Base-by-base conservation (phyloP, 1,284 basidiomycete species). In the Rhodotorula mucilaginosa region DNA sequence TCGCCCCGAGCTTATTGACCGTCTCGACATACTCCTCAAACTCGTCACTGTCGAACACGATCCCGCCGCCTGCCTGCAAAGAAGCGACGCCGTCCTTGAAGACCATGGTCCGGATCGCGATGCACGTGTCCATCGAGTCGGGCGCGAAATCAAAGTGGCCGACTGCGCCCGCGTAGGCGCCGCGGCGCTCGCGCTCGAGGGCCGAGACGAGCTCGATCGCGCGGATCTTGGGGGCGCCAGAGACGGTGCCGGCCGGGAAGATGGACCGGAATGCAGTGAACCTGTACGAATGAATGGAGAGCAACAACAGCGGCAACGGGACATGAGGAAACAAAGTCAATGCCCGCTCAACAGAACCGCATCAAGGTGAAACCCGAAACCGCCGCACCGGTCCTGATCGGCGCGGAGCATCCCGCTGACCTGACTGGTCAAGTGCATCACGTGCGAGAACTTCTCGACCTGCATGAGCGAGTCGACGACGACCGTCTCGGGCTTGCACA, bases 241-340 rank as follows among this genome's bases (percentile, higher is more conserved):
- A 97, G n/a, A 99, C 96, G 3, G 97, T 99, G 1, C 97, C 97
- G 8, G 97, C 96, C 0, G 97, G 97, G 85, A 99, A 99, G 78
- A 99, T 99, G 58, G 95, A 98, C 31, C 97, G 89, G 85, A 99
- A 97, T 0, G 97, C 97, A 81, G 99, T 97, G 80, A 98, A 99
- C 76, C 94, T 93, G 78, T 5, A 26, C 15, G 26, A 34, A 5
- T 2, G 23, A 21, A 18, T 5, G 56, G 26, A 1, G 34, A 4
- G 34, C 5, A 4, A 34, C 4, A 34, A 4, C 7, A 26, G 34
- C 34, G 49, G 44, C 21, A 23, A 15, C 26, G 26, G 26, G 26
- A 26, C 26, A 26, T 26, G 26, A 26, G 26, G 26, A 26, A 26
- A 26, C 26, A 26, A 26, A 26, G 26, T 19, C 29, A 39, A 18